These are phyloP conservation scores for Acacia crassicarpa DNA, from an alignment of 306 rosid genomes.

Conservation along the genomic window DNA sequence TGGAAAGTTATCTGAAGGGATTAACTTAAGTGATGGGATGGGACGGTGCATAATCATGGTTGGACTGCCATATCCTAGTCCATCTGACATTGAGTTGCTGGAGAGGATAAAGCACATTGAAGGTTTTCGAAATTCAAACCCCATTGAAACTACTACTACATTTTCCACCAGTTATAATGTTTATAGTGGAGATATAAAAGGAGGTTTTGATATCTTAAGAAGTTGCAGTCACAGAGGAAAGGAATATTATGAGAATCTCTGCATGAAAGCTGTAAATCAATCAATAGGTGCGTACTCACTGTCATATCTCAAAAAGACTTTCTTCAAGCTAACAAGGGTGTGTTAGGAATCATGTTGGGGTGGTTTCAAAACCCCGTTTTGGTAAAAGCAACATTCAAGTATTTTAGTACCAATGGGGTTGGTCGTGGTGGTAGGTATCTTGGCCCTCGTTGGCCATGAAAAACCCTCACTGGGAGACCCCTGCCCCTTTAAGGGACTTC, in stretches of 20 bases:
- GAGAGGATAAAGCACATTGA: constrained; percentile 94
- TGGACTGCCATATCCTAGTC: constrained; percentile 95
- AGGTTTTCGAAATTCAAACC: constrained; percentile 51
- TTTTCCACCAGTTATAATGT: constrained; percentile 39
- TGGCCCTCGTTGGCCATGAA: too few species aligned
- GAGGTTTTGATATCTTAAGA: constrained; percentile 75
- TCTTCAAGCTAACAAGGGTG: background rate
- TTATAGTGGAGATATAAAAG: constrained; percentile 50
- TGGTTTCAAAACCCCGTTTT: too few species aligned
- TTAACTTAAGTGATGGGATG: constrained; percentile 98
- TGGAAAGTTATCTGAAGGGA: constrained; percentile 94
- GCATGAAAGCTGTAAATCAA: constrained; percentile 99
- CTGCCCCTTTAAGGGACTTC: too few species aligned
- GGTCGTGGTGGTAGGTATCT: too few species aligned
- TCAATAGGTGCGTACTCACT: constrained; percentile 71
- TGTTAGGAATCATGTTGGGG: too few species aligned
- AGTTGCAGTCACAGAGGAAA: constrained; percentile 82
- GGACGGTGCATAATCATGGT: constrained; percentile 93
- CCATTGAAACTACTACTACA: constrained; percentile 33
- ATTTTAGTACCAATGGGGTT: too few species aligned
- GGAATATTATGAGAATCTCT: constrained; percentile 91
- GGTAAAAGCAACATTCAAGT: too few species aligned
- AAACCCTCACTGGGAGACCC: too few species aligned
- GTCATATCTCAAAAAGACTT: background rate
- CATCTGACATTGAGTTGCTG: constrained; percentile 81